Evolutionary conservation across 768 basidiomycete genomes (phyloP).

Genomic region (Boletus bicolor): DNA sequence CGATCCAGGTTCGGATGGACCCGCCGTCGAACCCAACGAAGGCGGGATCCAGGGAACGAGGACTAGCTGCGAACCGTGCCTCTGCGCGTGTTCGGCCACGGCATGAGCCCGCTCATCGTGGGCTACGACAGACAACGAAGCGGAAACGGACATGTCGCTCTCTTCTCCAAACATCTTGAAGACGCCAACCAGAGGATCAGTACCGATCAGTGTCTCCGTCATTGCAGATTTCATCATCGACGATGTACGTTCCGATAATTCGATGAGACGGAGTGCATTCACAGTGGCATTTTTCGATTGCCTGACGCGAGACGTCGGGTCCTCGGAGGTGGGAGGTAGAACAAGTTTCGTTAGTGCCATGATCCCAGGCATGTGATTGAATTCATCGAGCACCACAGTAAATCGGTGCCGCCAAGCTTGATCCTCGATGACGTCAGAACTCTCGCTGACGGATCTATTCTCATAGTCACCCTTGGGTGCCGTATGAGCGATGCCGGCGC

Average conservation of each 20-base stretch:
- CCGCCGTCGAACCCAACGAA: conserved; percentile 31
- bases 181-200: conserved; percentile 69
- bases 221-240: conserved; percentile 81
- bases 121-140: conserved; percentile 74
- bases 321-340: conserved; percentile 35
- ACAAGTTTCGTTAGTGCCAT: conserved; percentile 89
- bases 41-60: conserved; percentile 78
- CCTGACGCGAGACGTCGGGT: background rate
- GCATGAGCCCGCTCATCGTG: conserved; percentile 67
- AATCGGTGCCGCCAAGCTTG: conserved; percentile 43
- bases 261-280: conserved; percentile 83
- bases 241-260: conserved; percentile 84
- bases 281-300: conserved; percentile 31
- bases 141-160: conserved; percentile 60
- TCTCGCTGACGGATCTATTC: background rate
- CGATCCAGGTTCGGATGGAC: conserved; percentile 27
- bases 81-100: conserved; percentile 58
- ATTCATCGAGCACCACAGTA: conserved; percentile 85
- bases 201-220: conserved; percentile 63
- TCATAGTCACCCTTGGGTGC: background rate
- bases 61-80: conserved; percentile 65
- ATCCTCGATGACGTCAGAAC: conserved; percentile 1
- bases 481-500: background rate
- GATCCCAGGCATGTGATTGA: conserved; percentile 84
- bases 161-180: conserved; percentile 78